phyloP scores from a whole-genome alignment of 768 basidiomycete genomes.

The Mrakia gelida region DNA sequence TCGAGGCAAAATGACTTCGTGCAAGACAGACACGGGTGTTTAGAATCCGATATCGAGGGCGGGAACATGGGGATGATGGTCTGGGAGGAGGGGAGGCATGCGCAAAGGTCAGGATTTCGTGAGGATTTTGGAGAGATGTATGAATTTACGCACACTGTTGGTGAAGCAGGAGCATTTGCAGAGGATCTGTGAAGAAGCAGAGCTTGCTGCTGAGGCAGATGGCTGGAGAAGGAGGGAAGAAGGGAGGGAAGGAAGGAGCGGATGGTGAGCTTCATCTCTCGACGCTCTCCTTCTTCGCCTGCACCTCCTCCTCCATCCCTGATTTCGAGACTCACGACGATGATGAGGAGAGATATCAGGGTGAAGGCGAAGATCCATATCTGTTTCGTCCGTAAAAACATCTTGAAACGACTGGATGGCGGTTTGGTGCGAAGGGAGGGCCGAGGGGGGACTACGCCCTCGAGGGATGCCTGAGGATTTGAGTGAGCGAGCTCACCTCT shows the following conservation, averaged over 20 bases:
- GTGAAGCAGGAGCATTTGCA: conserved; percentile 8
- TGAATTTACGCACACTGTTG: background rate
- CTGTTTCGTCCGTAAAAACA: background rate
- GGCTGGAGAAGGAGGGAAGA: background rate
- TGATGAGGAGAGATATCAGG: background rate
- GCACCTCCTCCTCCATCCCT: background rate
- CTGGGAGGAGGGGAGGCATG: background rate
- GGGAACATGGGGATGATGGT: conserved; percentile 68
- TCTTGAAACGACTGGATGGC: background rate
- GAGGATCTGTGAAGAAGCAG: background rate
- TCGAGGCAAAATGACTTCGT: conserved; percentile 95
- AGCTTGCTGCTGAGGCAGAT: background rate
- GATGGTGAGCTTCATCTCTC: background rate
- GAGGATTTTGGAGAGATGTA: background rate
- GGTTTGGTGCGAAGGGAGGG: conserved; percentile 46
- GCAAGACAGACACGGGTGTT: conserved; percentile 86
- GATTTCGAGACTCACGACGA: background rate
- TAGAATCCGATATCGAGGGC: conserved; percentile 63
- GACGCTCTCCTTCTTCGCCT: background rate
- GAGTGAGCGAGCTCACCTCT: background rate
- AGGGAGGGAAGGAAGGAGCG: background rate
- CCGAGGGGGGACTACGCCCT: conserved; percentile 56
- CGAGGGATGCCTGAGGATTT: background rate
- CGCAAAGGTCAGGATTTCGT: background rate
- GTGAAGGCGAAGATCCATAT: background rate